Evolutionary conservation across 2,329 filamentous ascomycete species (phyloP).

Genomic region (Penicillium sp.): DNA sequence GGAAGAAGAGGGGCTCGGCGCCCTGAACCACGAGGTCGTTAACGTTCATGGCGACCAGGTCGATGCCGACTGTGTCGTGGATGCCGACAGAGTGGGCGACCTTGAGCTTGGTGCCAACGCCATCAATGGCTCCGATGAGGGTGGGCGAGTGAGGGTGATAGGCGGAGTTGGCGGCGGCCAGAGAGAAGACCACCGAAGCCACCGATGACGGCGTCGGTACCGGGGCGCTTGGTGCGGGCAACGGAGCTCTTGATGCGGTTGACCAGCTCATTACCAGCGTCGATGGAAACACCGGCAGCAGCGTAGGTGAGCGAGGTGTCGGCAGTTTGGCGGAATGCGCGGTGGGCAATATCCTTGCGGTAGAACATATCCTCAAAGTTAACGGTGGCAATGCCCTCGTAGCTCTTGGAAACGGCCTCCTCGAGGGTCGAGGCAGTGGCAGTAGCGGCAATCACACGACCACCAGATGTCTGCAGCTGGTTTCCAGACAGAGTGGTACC

Average conservation of each 20-base stretch:
- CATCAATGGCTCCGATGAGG: slow-evolving; percentile 90
- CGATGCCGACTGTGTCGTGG: slow-evolving; percentile 92
- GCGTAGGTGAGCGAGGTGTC: slow-evolving; percentile 70
- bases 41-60: slow-evolving; percentile 98
- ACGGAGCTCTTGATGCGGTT: slow-evolving; percentile 87
- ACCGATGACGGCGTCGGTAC: slow-evolving; percentile 88
- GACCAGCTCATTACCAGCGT: slow-evolving; percentile 88
- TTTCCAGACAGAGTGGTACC: slow-evolving; percentile 65
- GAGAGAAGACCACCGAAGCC: slow-evolving; percentile 88
- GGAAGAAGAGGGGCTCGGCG: slow-evolving; percentile 89
- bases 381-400: slow-evolving; percentile 72
- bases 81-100: slow-evolving; percentile 85
- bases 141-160: slow-evolving; percentile 72
- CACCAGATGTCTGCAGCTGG: slow-evolving; percentile 71
- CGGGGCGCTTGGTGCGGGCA: slow-evolving; percentile 74
- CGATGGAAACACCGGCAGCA: slow-evolving; percentile 86
- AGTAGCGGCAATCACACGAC: slow-evolving; percentile 89
- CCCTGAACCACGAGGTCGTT: slow-evolving; percentile 97
- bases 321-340: slow-evolving; percentile 45
- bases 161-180: slow-evolving; percentile 61
- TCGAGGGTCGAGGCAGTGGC: slow-evolving; percentile 70
- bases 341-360: slow-evolving; percentile 85
- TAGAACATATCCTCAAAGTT: slow-evolving; percentile 86
- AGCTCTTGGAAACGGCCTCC: slow-evolving; percentile 81
- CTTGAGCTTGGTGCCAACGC: slow-evolving; percentile 94